These are phyloP conservation scores for Mortierella sp. DNA, from an alignment of 371 early-diverging fungal species.

Conservation along the genomic window DNA sequence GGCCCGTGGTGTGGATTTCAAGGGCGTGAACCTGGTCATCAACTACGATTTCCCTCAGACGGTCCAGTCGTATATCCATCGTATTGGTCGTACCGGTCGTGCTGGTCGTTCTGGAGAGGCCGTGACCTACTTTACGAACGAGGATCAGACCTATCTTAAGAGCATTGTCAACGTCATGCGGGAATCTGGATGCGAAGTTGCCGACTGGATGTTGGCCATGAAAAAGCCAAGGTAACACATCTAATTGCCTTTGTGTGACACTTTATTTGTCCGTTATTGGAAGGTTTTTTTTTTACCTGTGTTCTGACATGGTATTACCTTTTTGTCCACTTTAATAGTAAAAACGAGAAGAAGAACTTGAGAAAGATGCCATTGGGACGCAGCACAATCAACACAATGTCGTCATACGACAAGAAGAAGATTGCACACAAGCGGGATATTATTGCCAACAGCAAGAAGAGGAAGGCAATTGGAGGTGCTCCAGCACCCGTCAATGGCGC, in stretches of 20 bases:
- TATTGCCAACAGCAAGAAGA: conserved; percentile 57
- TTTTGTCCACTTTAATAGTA: conserved; percentile 32
- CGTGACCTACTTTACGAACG: conserved; percentile 92
- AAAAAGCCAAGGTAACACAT: conserved; percentile 75
- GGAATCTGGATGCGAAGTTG: conserved; percentile 95
- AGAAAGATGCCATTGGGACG: conserved; percentile 77
- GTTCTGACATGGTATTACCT: background rate
- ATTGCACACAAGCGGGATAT: conserved; percentile 67
- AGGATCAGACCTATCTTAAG: conserved; percentile 90
- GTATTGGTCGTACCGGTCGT: conserved; percentile 94
- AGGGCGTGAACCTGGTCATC: conserved; percentile 92
- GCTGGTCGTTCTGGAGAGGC: conserved; percentile 88
- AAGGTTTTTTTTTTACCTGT: background rate
- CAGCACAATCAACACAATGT: conserved; percentile 75
- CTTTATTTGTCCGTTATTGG: too few species aligned
- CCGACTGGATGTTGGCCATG: conserved; percentile 96
- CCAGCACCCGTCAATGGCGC: conserved; percentile 5
- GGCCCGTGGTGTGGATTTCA: conserved; percentile 96
- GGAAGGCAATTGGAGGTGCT: conserved; percentile 29
- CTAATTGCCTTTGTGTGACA: too few species aligned
- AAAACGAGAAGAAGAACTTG: conserved; percentile 75
- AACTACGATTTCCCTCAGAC: conserved; percentile 98
- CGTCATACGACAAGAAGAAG: conserved; percentile 73
- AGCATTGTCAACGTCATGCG: conserved; percentile 97
- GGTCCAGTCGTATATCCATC: conserved; percentile 93